Evolutionary conservation across 129 eudicot species (phyloP).

Genomic region (Ambrosia trifida): DNA sequence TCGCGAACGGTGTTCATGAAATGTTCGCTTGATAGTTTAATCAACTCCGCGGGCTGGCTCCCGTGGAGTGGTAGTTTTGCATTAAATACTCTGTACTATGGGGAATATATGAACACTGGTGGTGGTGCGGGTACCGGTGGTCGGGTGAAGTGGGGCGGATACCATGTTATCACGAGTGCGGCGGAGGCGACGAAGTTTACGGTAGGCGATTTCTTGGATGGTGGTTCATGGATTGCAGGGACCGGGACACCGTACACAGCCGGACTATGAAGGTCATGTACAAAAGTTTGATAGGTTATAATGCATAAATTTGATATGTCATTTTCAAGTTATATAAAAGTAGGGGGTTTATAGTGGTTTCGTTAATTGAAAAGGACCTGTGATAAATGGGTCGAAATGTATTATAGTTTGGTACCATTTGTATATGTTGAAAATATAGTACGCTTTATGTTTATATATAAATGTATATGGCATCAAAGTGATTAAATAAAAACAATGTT

Average conservation of each 20-base stretch:
- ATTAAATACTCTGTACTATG: conserved; percentile 55
- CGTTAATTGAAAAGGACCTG: conserved; percentile 27
- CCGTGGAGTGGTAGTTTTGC: conserved; percentile 61
- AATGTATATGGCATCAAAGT: background rate
- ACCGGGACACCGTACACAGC: conserved; percentile 56
- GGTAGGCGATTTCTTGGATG: conserved; percentile 59
- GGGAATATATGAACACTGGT: conserved; percentile 69
- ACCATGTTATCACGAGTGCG: conserved; percentile 46
- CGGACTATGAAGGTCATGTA: conserved; percentile 44
- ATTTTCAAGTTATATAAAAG: conserved; percentile 26
- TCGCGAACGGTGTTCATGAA: conserved; percentile 64
- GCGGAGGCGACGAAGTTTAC: conserved; percentile 57
- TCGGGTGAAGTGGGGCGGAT: conserved; percentile 68
- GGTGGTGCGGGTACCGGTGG: conserved; percentile 56
- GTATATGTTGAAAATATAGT: conserved; percentile 26
- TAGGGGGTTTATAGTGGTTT: conserved; percentile 19
- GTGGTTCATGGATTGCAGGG: conserved; percentile 65
- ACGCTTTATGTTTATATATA: conserved; percentile 20
- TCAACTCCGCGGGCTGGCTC: conserved; percentile 58
- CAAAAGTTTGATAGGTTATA: conserved; percentile 25
- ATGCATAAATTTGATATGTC: conserved; percentile 19
- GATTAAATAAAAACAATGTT: background rate
- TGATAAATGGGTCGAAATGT: conserved; percentile 25
- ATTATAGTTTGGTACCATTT: conserved; percentile 31
- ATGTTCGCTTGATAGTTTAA: conserved; percentile 37